Base-by-base conservation (phyloP, 2,329 filamentous ascomycete genomes). In the Orbilia quercus region DNA sequence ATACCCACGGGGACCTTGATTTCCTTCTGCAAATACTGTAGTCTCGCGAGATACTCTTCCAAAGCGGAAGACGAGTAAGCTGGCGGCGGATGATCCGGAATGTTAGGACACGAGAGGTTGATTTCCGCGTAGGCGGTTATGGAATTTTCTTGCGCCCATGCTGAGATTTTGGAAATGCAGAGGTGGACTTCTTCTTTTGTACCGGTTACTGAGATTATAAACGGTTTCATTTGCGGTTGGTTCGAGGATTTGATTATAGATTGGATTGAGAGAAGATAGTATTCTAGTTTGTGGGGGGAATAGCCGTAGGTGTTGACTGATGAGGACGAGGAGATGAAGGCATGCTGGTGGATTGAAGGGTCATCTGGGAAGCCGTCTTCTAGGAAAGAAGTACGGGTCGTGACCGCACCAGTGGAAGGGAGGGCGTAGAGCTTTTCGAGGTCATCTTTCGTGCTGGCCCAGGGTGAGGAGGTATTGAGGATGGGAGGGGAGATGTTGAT, bases 41-140 rank as follows among this genome's bases (percentile, higher is more conserved):
- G 80, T 0, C 81, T 80, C 0, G 76, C 75, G 1, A 93, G 80
- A 74, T 91, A 92, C 3, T 80, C 79, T 0, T 79, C 75, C 1
- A 93, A 79, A 0, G 84, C 81, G 0, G 76, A 75, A 0, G 82
- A 80, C 6, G 85, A 84, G 79, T 92, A 93, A 0, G 90, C 90
- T 4, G 90, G 90, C 0, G 91, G 91, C 0, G 90, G 88, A 50
- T 85, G 84, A 16, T 82, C 82, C 0, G 85, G 83, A 54, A 93
- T 92, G 77, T 94, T 93, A 0, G 91, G 91, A 76, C 91, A 93
- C 31, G 87, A 90, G 28, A 93, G 85, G 78, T 94, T 94, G 77
- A 93, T 83, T 80, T 94, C 91, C 82, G 92, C 86, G 16, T 87
- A 88, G 0, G 91, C 81, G 0, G 83, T 83, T 75, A 87, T 80